Evolutionary conservation across 495 filamentous ascomycete genomes (phyloP).

Genomic region (Hypoxylon fuscum): DNA sequence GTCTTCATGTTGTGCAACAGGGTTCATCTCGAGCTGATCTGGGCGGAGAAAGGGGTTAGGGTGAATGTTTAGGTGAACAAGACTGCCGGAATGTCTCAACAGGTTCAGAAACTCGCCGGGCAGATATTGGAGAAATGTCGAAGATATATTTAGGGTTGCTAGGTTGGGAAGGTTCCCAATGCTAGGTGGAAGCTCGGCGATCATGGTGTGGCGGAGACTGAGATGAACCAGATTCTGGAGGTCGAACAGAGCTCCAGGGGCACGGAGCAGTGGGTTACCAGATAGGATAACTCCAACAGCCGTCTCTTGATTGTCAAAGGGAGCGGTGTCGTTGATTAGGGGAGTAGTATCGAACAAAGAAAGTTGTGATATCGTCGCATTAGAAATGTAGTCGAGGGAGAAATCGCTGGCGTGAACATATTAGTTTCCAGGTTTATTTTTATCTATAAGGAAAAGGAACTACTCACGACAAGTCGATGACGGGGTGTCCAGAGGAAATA

Average conservation of each 20-base stretch:
- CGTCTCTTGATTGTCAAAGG: constrained; percentile 57
- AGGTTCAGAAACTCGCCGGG: constrained; percentile 76
- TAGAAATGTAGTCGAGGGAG: constrained; percentile 50
- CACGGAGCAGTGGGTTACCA: constrained; percentile 63
- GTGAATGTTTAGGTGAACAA: constrained; percentile 50
- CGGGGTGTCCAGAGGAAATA: constrained; percentile 67
- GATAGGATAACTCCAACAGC: constrained; percentile 71
- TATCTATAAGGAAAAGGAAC: background rate
- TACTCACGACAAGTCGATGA: constrained; percentile 73
- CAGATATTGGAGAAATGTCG: constrained; percentile 72
- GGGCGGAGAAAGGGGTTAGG: constrained; percentile 61
- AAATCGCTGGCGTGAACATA: constrained; percentile 42
- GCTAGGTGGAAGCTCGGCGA: constrained; percentile 69
- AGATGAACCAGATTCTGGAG: constrained; percentile 70
- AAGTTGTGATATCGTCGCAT: constrained; percentile 63
- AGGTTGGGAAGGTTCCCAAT: constrained; percentile 72
- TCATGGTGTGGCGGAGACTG: constrained; percentile 74
- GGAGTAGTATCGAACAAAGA: constrained; percentile 66
- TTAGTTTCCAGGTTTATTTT: constrained; percentile 21
- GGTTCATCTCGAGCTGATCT: constrained; percentile 13
- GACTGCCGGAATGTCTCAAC: constrained; percentile 52
- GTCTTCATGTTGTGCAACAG: too few species aligned
- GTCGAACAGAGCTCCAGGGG: constrained; percentile 63
- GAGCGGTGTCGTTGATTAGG: constrained; percentile 46
- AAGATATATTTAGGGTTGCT: constrained; percentile 72